Evolutionary conservation across 331 rosid genomes (phyloP).

Genomic region (Erythrophleum ivorense): DNA sequence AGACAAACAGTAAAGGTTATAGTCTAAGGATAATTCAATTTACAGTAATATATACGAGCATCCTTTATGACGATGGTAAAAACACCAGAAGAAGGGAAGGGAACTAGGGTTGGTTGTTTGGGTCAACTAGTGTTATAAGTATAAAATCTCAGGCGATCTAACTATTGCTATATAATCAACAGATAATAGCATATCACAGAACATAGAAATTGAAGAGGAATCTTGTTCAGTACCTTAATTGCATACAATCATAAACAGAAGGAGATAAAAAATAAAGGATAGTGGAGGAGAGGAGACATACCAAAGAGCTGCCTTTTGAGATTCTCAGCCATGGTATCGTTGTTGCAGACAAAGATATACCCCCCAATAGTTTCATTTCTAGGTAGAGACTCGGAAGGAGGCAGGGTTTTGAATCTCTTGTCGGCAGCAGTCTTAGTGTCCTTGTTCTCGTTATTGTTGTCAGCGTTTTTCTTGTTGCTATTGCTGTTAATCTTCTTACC

Average conservation of each 20-base stretch:
- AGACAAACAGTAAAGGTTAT: neutral
- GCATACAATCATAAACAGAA: neutral
- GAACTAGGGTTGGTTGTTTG: neutral
- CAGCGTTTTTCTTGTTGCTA: conserved; percentile 48
- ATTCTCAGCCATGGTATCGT: conserved; percentile 90
- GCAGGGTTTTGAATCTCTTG: conserved; percentile 75
- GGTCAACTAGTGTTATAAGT: neutral
- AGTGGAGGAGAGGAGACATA: conserved; percentile 24
- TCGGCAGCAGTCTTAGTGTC: conserved; percentile 51
- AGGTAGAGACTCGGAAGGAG: conserved; percentile 78
- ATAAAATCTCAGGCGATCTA: conserved; percentile 6
- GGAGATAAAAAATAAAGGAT: too few species aligned
- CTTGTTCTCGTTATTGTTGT: conserved; percentile 46
- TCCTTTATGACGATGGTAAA: neutral
- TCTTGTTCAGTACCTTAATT: neutral
- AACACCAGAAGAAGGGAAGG: neutral
- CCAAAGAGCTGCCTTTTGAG: conserved; percentile 85
- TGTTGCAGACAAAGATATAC: conserved; percentile 88
- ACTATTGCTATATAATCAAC: neutral
- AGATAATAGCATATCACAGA: neutral
- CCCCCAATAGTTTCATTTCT: conserved; percentile 81
- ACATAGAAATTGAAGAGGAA: neutral
- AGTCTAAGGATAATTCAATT: neutral
- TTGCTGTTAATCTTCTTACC: conserved; percentile 49
- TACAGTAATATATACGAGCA: neutral